Evolutionary conservation across 148 eudicot species (phyloP), one percentile per base, ranked within the genome.

Genomic region (Polygonum aviculare): DNA sequence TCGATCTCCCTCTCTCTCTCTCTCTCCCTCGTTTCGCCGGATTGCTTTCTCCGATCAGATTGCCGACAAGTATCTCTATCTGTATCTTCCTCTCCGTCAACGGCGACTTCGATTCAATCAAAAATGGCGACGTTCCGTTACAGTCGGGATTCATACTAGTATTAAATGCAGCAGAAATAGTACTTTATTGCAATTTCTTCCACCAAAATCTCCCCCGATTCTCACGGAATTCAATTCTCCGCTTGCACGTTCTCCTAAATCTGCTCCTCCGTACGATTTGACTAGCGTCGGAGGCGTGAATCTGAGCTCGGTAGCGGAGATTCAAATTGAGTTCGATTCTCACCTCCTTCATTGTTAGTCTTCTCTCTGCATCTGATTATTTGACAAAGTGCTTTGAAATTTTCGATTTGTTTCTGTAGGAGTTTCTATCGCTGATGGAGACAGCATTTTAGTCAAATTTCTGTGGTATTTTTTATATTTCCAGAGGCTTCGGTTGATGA

Each of bases 71-170:
- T 16, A 33, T 38, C 39, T 62, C 31, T 26, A 26, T 26, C 31
- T 26, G 31, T 26, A 26, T 33, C 39, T 6, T 31, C 69, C 15
- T 62, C 40, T 62, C 2, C 18, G 4, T 33, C 69, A 12, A 11
- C 45, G 14, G 72, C 21, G 12, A 10, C 19, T 38, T 36, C 72
- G 72, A 67, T 67, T n/a, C 22, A 11, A 67, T 67, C 44, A 67
- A 67, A 3, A 14, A 36, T 15, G 72, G 44, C 7, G 72, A 67
- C 72, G 45, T 67, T 67, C 72, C 72, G 72, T 67, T 67, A 67
- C 45, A 41, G 44, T 2, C 15, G 45, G 72, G 19, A 15, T 67
- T 67, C 72, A 67, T 36, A 9, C 11, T 14, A 67, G 72, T 7
- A 18, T n/a, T 67, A 67, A 67, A 67, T 67, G 72, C 44, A 67